Percentiles rank a stretch among this genome's conserved stretches.
Evolutionary conservation across 2,329 filamentous ascomycete genomes (phyloP).

Genomic region (Fusarium palustre): DNA sequence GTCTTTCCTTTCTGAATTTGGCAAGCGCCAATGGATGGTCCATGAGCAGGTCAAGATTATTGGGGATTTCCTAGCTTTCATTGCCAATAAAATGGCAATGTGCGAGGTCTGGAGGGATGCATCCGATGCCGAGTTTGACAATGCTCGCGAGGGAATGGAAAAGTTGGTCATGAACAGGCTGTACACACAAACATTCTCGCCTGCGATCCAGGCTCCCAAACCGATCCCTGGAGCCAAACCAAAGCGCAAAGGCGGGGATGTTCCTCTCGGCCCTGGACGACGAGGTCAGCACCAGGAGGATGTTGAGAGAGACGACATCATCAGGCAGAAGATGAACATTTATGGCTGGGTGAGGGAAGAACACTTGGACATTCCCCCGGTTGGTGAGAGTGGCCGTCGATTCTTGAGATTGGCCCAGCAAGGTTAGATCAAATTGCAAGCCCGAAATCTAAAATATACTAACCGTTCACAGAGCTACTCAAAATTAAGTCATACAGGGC

Average conservation of each 20-base stretch:
- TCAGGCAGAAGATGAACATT: constrained; percentile 95
- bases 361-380: constrained; percentile 89
- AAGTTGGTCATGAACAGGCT: constrained; percentile 99
- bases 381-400: constrained; percentile 86
- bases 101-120: constrained; percentile 98
- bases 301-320: constrained; percentile 94
- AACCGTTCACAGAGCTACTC: constrained; percentile 74
- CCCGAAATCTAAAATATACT: constrained; percentile 20
- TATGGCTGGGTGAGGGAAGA: constrained; percentile 95
- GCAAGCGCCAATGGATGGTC: constrained; percentile 99
- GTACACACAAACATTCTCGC: constrained; percentile 96
- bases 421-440: constrained; percentile 63
- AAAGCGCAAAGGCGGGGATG: constrained; percentile 75
- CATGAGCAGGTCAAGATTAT: constrained; percentile 99
- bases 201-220: constrained; percentile 86
- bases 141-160: constrained; percentile 98
- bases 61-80: constrained; percentile 94
- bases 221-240: constrained; percentile 76
- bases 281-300: constrained; percentile 97
- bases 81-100: constrained; percentile 96
- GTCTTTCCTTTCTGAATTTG: constrained; percentile 94
- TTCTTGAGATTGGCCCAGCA: constrained; percentile 92
- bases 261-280: constrained; percentile 81
- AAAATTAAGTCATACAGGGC: constrained; percentile 98
- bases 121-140: constrained; percentile 97